A percentile compares a stretch with the other conserved stretches of the same genome.
Conservation (phyloP, 768 basidiomycete genomes). For the Lactifluus piperatus region DNA sequence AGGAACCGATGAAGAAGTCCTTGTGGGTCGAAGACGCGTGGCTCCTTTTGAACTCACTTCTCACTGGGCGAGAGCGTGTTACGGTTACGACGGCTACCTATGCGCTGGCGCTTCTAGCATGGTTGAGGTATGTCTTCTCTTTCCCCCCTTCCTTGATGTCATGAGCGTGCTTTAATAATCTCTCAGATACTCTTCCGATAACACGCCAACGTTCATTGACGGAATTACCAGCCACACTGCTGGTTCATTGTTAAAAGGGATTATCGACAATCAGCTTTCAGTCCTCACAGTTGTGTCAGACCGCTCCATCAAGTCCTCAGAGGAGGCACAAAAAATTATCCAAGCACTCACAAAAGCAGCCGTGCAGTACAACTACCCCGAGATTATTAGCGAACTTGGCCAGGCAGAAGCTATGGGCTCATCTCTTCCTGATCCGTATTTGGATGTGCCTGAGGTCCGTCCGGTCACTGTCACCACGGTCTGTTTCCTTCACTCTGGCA, state of each 20-base stretch:
- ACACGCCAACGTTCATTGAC: constrained; percentile 1
- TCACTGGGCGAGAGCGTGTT: constrained; percentile 38
- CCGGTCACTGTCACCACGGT: constrained; percentile 48
- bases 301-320: constrained; percentile 44
- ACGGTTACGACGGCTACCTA: constrained; percentile 52
- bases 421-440: constrained; percentile 34
- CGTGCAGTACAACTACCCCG: constrained; percentile 41
- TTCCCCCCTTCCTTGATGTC: not conserved
- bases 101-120: constrained; percentile 56
- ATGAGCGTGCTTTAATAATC: constrained; percentile 14
- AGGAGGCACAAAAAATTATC: constrained; percentile 48
- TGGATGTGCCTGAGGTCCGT: constrained; percentile 47
- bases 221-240: constrained; percentile 21
- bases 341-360: constrained; percentile 51
- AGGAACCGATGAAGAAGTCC: constrained; percentile 35
- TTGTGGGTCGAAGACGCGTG: constrained; percentile 59
- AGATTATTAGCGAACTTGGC: constrained; percentile 48
- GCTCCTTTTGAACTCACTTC: constrained; percentile 51
- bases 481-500: not conserved
- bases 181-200: constrained; percentile 33
- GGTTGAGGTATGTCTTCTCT: constrained; percentile 37
- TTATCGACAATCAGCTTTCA: constrained; percentile 43
- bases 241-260: constrained; percentile 22
- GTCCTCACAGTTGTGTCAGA: constrained; percentile 47
- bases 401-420: constrained; percentile 41